Conservation (phyloP, 2,329 filamentous ascomycete genomes). For the Chrysosporium keratinophilum region DNA sequence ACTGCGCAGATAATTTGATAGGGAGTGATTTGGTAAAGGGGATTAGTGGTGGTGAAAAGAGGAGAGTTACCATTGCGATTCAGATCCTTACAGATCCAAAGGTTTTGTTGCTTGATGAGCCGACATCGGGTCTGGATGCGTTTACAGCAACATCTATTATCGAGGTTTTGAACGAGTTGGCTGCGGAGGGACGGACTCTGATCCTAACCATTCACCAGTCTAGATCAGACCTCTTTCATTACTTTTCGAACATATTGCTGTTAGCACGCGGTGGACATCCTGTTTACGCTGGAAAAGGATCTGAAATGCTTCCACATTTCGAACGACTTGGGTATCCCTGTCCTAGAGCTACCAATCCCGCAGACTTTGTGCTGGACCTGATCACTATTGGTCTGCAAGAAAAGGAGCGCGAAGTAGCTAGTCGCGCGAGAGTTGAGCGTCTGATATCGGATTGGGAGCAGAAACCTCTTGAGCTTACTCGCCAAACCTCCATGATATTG, state of each 20-base stretch:
- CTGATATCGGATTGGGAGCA: slow-evolving; percentile 52
- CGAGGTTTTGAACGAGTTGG: slow-evolving; percentile 59
- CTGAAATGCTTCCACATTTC: slow-evolving; percentile 57
- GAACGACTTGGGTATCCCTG: slow-evolving; percentile 51
- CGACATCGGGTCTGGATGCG: slow-evolving; percentile 64
- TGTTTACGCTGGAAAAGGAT: slow-evolving; percentile 55
- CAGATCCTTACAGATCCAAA: slow-evolving; percentile 67
- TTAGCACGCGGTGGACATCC: slow-evolving; percentile 59
- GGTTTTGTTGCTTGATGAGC: slow-evolving; percentile 63
- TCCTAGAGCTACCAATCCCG: slow-evolving; percentile 60
- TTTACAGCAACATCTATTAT: slow-evolving; percentile 70
- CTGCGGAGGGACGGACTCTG: slow-evolving; percentile 61
- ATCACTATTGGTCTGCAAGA: slow-evolving; percentile 67
- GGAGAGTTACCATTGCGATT: slow-evolving; percentile 65
- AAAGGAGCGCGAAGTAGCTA: slow-evolving; percentile 51
- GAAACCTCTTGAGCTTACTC: slow-evolving; percentile 17
- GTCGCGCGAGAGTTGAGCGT: slow-evolving; percentile 50
- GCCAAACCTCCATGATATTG: slow-evolving; percentile 40
- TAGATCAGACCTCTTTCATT: slow-evolving; percentile 59
- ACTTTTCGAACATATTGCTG: slow-evolving; percentile 62
- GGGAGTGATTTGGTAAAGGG: slow-evolving; percentile 64
- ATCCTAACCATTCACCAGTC: slow-evolving; percentile 72
- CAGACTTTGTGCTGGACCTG: slow-evolving; percentile 66
- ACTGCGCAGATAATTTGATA: slow-evolving; percentile 65
- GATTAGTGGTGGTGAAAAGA: slow-evolving; percentile 69